Percentiles rank a stretch among this genome's conserved stretches.
Evolutionary conservation across 2,329 filamentous ascomycete genomes (phyloP).

Genomic region (Aureobasidium sp.): DNA sequence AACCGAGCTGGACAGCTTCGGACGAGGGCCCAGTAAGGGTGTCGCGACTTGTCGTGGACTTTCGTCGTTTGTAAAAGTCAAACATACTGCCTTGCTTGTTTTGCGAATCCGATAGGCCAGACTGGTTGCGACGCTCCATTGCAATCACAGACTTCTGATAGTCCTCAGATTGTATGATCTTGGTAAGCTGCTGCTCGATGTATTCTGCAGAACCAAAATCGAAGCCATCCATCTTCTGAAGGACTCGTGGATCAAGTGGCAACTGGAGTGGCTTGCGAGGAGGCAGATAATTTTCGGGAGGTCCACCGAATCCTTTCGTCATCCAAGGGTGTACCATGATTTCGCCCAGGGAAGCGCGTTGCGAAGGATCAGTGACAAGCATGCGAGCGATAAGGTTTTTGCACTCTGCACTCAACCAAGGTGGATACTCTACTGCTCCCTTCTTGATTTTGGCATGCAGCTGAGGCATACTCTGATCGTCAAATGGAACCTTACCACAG

Average conservation of each 20-base stretch:
- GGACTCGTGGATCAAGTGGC: constrained; percentile 73
- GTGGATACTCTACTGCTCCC: constrained; percentile 89
- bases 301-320: constrained; percentile 77
- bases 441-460: constrained; percentile 99
- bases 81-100: constrained; percentile 93
- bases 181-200: constrained; percentile 74
- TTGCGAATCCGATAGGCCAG: constrained; percentile 50
- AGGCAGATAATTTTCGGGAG: constrained; percentile 85
- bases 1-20: constrained; percentile 74
- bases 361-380: constrained; percentile 87
- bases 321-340: constrained; percentile 97
- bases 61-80: constrained; percentile 93
- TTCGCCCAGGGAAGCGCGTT: constrained; percentile 78
- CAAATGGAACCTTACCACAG: constrained; percentile 95
- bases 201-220: constrained; percentile 86
- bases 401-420: constrained; percentile 87
- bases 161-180: constrained; percentile 85
- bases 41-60: constrained; percentile 81
- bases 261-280: constrained; percentile 75
- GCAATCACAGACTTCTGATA: constrained; percentile 79
- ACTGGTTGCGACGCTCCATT: constrained; percentile 58
- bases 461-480: constrained; percentile 98
- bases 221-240: constrained; percentile 94
- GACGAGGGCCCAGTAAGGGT: constrained; percentile 76
- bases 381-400: constrained; percentile 87